A percentile compares a stretch with the other conserved stretches of the same genome.
phyloP scores from a whole-genome alignment of 768 basidiomycete genomes.

The Russula virescens region DNA sequence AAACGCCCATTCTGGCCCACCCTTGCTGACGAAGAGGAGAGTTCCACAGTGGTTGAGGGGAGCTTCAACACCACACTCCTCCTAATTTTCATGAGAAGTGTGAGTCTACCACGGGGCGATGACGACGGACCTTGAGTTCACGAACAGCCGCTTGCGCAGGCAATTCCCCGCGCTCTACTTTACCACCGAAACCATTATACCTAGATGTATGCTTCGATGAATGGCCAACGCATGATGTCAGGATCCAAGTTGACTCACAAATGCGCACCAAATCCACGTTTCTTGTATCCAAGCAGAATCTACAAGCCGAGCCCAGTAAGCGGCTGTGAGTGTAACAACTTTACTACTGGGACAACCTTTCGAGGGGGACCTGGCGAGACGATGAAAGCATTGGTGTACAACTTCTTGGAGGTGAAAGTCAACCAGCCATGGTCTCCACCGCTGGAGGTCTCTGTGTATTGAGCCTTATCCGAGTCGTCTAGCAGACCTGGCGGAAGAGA shows the following conservation, averaged over 20 bases:
- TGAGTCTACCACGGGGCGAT: neutral
- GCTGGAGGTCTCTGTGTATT: slow-evolving; percentile 27
- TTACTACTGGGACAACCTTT: neutral
- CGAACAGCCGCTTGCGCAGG: slow-evolving; percentile 64
- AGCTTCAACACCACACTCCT: slow-evolving; percentile 75
- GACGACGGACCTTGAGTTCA: slow-evolving; percentile 50
- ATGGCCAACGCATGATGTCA: neutral
- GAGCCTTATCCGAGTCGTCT: neutral
- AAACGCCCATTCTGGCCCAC: slow-evolving; percentile 48
- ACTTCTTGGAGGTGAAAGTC: slow-evolving; percentile 35
- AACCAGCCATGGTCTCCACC: slow-evolving; percentile 51
- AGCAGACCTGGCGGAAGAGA: slow-evolving; percentile 13
- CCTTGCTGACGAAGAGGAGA: slow-evolving; percentile 56
- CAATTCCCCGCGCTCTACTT: slow-evolving; percentile 72
- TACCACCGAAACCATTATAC: slow-evolving; percentile 88
- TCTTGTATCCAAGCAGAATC: slow-evolving; percentile 73
- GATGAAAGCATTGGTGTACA: slow-evolving; percentile 71
- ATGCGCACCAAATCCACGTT: slow-evolving; percentile 66
- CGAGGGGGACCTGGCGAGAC: slow-evolving; percentile 36
- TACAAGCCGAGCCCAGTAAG: slow-evolving; percentile 27
- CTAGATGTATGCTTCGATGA: slow-evolving; percentile 34
- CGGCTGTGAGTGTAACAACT: slow-evolving; percentile 8
- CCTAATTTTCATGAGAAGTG: slow-evolving; percentile 40
- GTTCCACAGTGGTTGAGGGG: slow-evolving; percentile 57
- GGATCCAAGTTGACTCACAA: slow-evolving; percentile 35